phyloP scores from a whole-genome alignment of 768 basidiomycete genomes.

The Mycena amicta region DNA sequence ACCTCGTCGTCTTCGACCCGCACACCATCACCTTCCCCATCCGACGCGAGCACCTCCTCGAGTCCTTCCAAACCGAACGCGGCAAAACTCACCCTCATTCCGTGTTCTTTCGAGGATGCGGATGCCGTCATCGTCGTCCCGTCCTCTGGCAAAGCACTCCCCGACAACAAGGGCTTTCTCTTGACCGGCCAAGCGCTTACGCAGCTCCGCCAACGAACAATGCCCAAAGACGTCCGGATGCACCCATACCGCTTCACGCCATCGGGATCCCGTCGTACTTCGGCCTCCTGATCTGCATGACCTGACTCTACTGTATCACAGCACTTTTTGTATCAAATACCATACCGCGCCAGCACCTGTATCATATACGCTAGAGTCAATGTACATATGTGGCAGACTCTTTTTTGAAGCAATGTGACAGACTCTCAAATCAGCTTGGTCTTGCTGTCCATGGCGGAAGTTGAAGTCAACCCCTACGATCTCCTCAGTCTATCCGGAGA shows the following conservation, averaged over 20 bases:
- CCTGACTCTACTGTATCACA: background rate
- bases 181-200: conserved; percentile 53
- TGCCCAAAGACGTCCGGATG: conserved; percentile 47
- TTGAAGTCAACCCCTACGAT: conserved; percentile 75
- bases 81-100: conserved; percentile 44
- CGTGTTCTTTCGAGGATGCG: conserved; percentile 51
- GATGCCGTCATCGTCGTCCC: conserved; percentile 54
- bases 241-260: conserved; percentile 57
- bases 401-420: too few species aligned
- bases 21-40: conserved; percentile 38
- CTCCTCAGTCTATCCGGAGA: conserved; percentile 62
- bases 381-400: too few species aligned
- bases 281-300: background rate
- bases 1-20: conserved; percentile 42
- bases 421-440: too few species aligned
- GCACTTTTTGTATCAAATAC: background rate
- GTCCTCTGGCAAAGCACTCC: conserved; percentile 29
- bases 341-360: background rate
- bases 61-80: too few species aligned
- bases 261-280: background rate
- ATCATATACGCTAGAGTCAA: too few species aligned
- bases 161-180: conserved; percentile 42
- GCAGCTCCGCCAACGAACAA: conserved; percentile 36
- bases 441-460: conserved; percentile 33
- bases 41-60: conserved; percentile 21